A percentile compares a stretch with the other conserved stretches of the same genome.
Evolutionary conservation across 2,329 filamentous ascomycete genomes (phyloP).

Genomic region (Huntiella omanensis): DNA sequence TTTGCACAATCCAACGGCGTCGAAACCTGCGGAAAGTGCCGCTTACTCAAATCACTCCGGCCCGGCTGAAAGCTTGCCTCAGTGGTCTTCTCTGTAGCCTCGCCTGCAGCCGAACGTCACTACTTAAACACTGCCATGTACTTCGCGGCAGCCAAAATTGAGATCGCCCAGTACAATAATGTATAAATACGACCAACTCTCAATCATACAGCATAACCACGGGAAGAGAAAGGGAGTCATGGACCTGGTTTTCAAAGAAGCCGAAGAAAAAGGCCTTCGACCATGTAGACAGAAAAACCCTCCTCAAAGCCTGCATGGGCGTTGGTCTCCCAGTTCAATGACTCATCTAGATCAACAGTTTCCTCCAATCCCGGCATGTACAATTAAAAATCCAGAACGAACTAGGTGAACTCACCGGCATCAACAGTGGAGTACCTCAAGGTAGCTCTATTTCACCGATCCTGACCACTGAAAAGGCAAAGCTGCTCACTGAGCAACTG

Average conservation of each 20-base stretch:
- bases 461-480: not conserved
- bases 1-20: not conserved
- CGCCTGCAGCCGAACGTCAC: not conserved
- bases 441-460: not conserved
- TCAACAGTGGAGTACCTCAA: not conserved
- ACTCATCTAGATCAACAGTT: not conserved
- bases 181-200: not conserved
- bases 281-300: too few species aligned
- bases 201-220: too few species aligned
- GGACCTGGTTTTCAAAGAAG: too few species aligned
- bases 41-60: not conserved
- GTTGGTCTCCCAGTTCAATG: too few species aligned
- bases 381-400: not conserved
- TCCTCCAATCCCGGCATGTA: not conserved
- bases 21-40: not conserved
- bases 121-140: not conserved
- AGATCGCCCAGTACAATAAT: not conserved
- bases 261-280: too few species aligned
- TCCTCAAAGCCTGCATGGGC: too few species aligned
- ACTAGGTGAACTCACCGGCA: not conserved
- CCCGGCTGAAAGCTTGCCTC: not conserved
- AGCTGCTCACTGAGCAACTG: too few species aligned
- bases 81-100: not conserved
- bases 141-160: not conserved
- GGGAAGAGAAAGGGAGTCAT: too few species aligned